A percentile compares a stretch with the other conserved stretches of the same genome.
Conservation (phyloP, 2,329 filamentous ascomycete species). For the Graphiopsis chlorocephala region DNA sequence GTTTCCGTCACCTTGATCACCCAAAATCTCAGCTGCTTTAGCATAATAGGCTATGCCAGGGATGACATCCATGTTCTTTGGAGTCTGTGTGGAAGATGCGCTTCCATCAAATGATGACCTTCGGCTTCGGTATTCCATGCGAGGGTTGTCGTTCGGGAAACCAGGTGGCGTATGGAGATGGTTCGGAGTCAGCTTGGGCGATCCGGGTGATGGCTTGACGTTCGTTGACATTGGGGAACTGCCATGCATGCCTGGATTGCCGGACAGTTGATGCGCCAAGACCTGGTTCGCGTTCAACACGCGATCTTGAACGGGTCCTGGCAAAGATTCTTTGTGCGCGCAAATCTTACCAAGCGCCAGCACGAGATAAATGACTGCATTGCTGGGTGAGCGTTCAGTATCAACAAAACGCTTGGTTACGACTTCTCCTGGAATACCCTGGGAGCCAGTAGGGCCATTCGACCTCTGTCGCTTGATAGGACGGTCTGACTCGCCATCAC, state of each 20-base stretch:
- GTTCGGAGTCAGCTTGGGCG: conserved; percentile 36
- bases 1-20: conserved; percentile 73
- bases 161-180: conserved; percentile 31
- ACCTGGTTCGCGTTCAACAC: conserved; percentile 34
- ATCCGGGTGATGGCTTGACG: conserved; percentile 39
- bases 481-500: conserved; percentile 26
- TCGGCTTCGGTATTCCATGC: conserved; percentile 29
- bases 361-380: conserved; percentile 77
- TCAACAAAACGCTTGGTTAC: conserved; percentile 15
- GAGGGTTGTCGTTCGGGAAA: neutral
- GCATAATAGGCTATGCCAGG: conserved; percentile 90
- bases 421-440: conserved; percentile 12
- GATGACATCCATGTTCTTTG: conserved; percentile 65
- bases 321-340: conserved; percentile 49
- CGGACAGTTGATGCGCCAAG: conserved; percentile 34
- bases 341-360: conserved; percentile 87
- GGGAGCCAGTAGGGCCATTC: conserved; percentile 25
- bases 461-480: conserved; percentile 33
- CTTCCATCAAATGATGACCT: conserved; percentile 31
- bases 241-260: conserved; percentile 22
- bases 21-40: conserved; percentile 80
- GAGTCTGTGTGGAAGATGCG: conserved; percentile 15
- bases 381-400: conserved; percentile 66
- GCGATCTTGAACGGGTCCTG: conserved; percentile 55
- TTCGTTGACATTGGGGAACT: conserved; percentile 31